Base-by-base conservation (phyloP, 1,139 yeast species). In the Geotrichum phurueaensis region DNA sequence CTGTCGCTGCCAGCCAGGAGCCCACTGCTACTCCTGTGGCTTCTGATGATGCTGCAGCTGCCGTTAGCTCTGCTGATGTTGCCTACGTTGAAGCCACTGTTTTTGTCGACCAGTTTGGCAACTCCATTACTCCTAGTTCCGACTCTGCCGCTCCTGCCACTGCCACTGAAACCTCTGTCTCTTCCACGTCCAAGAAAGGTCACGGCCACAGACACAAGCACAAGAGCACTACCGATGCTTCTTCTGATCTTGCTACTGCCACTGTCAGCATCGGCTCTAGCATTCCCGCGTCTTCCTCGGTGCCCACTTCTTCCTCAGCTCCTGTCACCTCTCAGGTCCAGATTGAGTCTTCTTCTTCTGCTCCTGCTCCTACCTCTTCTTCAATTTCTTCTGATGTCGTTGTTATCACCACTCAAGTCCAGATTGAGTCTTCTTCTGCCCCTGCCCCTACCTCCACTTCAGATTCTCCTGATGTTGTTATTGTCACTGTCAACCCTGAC, bases 211-310 rank as follows among this genome's bases (percentile, higher is more conserved):
- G 45, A 39, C 45, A 39, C n/a, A 39, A 13, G 45, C 45, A 39
- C 20, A 39, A n/a, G 7, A 39, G 73, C 61, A 88, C 87, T 78
- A 77, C 84, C 75, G 86, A 77, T 75, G 66, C 73, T 29, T 68
- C 77, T 64, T 80, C 81, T 56, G 72, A 71, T 59, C 72, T 67
- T 67, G 70, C 79, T 79, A 88, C 96, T 53, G 95, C 87, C 75
- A 81, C 89, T 65, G 86, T 84, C 51, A 74, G 81, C 71, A 73
- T 89, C 23, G 96, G 96, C 51, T 89, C 96, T 62, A 79, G 84
- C 50, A 74, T 82, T 71, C 73, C 89, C 22, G 96, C 96, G 51
- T 89, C 96, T 29, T 36, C 57, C 22, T 39, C 50, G 20, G 56
- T 18, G 20, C n/a, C 56, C n/a, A 29, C 53, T 20, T 23, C 60